These are phyloP conservation scores for Rutidosis leptorrhynchoides DNA, from an alignment of 129 eudicot species.

Conservation along the genomic window DNA sequence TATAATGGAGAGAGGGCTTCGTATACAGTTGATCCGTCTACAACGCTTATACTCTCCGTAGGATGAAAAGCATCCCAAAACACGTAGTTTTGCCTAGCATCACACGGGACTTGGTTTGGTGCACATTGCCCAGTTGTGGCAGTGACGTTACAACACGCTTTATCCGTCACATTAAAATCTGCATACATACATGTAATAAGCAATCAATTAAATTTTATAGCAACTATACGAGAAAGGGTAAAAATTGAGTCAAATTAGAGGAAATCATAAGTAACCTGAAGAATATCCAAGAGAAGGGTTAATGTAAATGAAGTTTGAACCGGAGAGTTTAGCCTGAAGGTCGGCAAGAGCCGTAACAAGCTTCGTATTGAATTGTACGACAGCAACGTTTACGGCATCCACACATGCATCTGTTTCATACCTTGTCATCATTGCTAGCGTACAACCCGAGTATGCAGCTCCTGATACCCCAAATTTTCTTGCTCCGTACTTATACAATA, in stretches of 20 bases:
- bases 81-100: conserved; percentile 25
- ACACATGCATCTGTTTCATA: conserved; percentile 31
- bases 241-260: not conserved
- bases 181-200: not conserved
- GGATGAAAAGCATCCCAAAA: conserved; percentile 49
- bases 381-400: conserved; percentile 28
- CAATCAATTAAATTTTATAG: no score
- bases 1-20: conserved; percentile 27
- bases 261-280: conserved; percentile 4
- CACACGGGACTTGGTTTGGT: conserved; percentile 27
- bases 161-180: conserved; percentile 28
- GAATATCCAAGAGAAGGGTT: conserved; percentile 31
- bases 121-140: conserved; percentile 35
- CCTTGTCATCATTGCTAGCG: conserved; percentile 27
- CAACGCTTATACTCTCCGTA: conserved; percentile 20
- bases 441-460: conserved; percentile 37
- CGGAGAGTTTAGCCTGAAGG: conserved; percentile 30
- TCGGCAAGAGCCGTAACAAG: conserved; percentile 25
- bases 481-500: conserved; percentile 37
- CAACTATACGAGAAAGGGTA: no score
- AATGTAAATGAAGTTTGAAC: conserved; percentile 34
- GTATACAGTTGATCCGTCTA: conserved; percentile 14
- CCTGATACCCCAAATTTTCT: conserved; percentile 45
- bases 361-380: conserved; percentile 33
- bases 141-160: conserved; percentile 33